Percentiles rank a stretch among this genome's conserved stretches.
phyloP scores from a whole-genome alignment of 192 early-diverging fungal species.

The Coemansia sp. region DNA sequence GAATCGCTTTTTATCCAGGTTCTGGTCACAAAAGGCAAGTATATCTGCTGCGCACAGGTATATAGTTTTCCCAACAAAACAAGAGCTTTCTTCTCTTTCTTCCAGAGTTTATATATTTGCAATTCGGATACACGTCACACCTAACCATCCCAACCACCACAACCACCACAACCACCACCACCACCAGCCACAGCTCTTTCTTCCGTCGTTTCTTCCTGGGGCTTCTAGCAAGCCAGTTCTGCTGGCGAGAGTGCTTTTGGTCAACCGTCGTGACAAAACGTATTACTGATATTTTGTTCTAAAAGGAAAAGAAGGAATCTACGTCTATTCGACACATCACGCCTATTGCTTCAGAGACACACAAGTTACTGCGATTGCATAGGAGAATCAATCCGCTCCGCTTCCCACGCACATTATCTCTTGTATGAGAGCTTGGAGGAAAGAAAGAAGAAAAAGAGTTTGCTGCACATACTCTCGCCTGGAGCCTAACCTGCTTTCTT shows the following conservation, averaged over 20 bases:
- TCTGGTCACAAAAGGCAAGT: constrained; percentile 1
- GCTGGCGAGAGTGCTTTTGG: background rate
- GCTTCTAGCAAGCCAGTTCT: background rate
- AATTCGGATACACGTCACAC: background rate
- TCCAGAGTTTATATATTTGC: background rate
- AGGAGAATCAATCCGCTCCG: background rate
- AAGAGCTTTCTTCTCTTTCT: background rate
- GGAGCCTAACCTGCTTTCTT: background rate
- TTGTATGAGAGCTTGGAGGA: background rate
- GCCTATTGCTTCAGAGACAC: background rate
- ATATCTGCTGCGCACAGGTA: background rate
- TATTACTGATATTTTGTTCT: too few relatives aligned
- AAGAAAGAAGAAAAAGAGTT: too few relatives aligned
- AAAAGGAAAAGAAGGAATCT: background rate
- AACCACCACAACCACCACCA: background rate
- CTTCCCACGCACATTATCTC: background rate
- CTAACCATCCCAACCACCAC: too few relatives aligned
- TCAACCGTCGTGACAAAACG: too few relatives aligned
- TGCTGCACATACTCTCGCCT: too few relatives aligned
- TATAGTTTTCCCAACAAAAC: too few relatives aligned
- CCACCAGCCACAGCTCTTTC: background rate
- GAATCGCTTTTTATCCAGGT: too few relatives aligned
- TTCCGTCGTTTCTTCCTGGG: background rate
- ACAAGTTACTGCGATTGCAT: constrained; percentile 1
- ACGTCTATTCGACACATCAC: background rate